These are phyloP conservation scores for Umbelopsis sp. DNA, from an alignment of 192 early-diverging fungal genomes.

Conservation along the genomic window DNA sequence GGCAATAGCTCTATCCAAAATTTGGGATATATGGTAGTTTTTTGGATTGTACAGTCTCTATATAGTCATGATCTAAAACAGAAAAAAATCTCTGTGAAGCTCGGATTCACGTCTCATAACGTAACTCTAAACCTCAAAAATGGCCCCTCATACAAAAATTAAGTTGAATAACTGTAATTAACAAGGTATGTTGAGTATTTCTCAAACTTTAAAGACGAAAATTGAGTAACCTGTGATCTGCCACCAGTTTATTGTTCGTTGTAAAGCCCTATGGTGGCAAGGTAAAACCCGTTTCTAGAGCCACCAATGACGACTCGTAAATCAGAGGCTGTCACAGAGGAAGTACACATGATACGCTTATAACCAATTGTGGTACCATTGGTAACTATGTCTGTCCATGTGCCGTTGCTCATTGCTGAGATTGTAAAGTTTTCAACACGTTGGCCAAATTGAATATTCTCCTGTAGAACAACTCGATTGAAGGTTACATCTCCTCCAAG, in stretches of 20 bases:
- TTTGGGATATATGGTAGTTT: too few species aligned
- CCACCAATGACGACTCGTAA: conserved; percentile 1
- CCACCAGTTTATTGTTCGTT: not conserved
- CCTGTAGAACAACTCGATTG: conserved; percentile 9
- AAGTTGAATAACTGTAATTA: too few species aligned
- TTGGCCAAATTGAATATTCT: conserved; percentile 10
- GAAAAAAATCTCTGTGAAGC: too few species aligned
- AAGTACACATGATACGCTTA: not conserved
- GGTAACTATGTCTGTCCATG: not conserved
- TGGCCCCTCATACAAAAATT: too few species aligned
- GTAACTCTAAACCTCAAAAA: too few species aligned
- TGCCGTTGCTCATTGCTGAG: not conserved
- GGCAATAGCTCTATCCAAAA: too few species aligned
- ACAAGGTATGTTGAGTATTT: too few species aligned
- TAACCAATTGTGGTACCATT: conserved; percentile 2
- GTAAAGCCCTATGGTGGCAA: conserved; percentile 4
- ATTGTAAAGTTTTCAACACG: conserved; percentile 16
- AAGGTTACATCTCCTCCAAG: not conserved
- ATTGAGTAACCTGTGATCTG: too few species aligned
- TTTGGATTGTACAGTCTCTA: too few species aligned
- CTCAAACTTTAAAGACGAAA: too few species aligned
- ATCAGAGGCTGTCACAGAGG: not conserved
- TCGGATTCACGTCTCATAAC: too few species aligned
- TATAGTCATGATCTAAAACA: too few species aligned
- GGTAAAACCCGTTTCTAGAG: conserved; percentile 10